Evolutionary conservation across 2,329 filamentous ascomycete species (phyloP).

Genomic region (Sordariomycetes sp.): DNA sequence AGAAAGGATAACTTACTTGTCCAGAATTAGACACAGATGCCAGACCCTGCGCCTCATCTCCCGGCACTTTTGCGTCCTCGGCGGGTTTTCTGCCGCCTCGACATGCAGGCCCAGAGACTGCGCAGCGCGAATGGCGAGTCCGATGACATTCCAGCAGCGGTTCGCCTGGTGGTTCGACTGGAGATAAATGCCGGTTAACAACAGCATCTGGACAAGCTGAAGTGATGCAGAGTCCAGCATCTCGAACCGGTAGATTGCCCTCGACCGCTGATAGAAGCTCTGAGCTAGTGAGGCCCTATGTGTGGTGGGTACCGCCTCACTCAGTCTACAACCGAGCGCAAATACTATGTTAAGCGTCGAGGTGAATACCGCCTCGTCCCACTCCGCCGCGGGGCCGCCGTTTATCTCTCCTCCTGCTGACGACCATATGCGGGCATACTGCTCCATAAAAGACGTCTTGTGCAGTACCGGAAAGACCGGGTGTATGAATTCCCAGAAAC

Average conservation of each 20-base stretch:
- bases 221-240: slow-evolving; percentile 6
- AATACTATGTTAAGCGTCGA: slow-evolving; percentile 12
- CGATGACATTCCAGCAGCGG: slow-evolving; percentile 14
- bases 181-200: slow-evolving; percentile 15
- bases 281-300: background rate
- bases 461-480: slow-evolving; percentile 10
- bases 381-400: background rate
- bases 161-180: slow-evolving; percentile 13
- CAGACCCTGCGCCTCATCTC: slow-evolving; percentile 1
- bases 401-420: background rate
- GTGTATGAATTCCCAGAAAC: slow-evolving; percentile 11
- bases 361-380: background rate
- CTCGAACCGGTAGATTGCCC: background rate
- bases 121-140: slow-evolving; percentile 14
- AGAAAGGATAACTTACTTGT: background rate
- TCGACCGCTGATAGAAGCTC: slow-evolving; percentile 1
- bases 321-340: slow-evolving; percentile 12
- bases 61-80: background rate
- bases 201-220: slow-evolving; percentile 12
- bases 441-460: slow-evolving; percentile 5
- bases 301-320: slow-evolving; percentile 4
- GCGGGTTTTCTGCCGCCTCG: slow-evolving; percentile 1
- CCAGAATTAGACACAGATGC: background rate
- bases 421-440: slow-evolving; percentile 7
- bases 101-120: slow-evolving; percentile 14